phyloP scores from a whole-genome alignment of 2,329 filamentous ascomycete species.

The Fusarium tjaetaba region DNA sequence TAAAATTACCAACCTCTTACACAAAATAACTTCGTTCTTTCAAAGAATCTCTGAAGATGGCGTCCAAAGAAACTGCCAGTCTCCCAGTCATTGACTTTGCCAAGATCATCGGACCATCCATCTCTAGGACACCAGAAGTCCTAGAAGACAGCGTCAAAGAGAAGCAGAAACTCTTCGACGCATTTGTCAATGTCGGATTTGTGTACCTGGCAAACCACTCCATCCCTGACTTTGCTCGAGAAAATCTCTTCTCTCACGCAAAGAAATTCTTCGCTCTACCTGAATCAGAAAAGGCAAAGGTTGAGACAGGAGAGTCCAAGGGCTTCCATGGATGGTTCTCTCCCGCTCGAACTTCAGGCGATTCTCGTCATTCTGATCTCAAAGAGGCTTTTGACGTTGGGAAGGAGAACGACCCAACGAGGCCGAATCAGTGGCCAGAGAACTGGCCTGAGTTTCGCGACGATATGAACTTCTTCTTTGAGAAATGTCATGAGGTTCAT shows the following conservation, averaged over 20 bases:
- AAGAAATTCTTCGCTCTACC: not conserved
- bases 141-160: not conserved
- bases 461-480: not conserved
- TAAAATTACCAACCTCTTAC: rapidly evolving
- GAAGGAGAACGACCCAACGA: not conserved
- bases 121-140: not conserved
- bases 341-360: not conserved
- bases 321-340: not conserved
- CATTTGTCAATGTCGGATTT: not conserved
- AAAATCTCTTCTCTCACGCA: not conserved
- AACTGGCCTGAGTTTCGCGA: not conserved
- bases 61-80: not conserved
- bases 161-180: not conserved
- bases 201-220: not conserved
- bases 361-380: not conserved
- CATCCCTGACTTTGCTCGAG: not conserved
- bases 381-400: not conserved
- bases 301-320: not conserved
- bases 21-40: rapidly evolving
- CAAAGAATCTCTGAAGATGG: not conserved
- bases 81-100: not conserved
- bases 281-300: not conserved
- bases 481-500: not conserved
- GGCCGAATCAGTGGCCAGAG: not conserved
- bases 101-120: not conserved